Evolutionary conservation across 345 rosid species (phyloP), one percentile per base, ranked within the genome.

Genomic region (Orychophragmus violaceus): DNA sequence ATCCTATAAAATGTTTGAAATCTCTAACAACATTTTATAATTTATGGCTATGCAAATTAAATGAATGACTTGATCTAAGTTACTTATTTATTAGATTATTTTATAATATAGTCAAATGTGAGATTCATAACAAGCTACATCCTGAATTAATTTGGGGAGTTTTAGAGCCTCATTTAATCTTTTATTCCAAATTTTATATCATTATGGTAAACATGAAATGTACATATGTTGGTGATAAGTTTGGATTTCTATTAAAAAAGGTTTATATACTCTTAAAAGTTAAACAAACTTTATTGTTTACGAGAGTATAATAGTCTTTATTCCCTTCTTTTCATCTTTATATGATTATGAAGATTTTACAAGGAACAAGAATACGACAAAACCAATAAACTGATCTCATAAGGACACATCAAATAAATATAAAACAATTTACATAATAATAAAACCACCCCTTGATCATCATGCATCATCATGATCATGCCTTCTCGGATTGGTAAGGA

Each of bases 401-500:
- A 55, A 63, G 32, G 68, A 35, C 33, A 49, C 49, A 37, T 8
- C 33, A 41, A 39, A 66, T 11, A 22, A 19, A 33, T 32, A 29
- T 35, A 54, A 57, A 57, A 53, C 19, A 59, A 41, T 59, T 60
- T 73, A 66, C 77, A 59, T 17, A 27, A 27, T n/a, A 66, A 73
- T 42, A 41, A 33, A 66, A 66, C 30, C 56, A 58, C 3, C 35
- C 61, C 5, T 24, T 50, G 54, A 63, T 55, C 30, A 55, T 62
- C 62, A 62, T 51, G 6, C 69, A 50, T 30, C 56, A 28, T 39
- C 19, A 27, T 65, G 29, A 24, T 61, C 73, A 68, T 44, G 68
- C 71, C 64, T 58, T 71, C 11, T 71, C 45, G 8, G 71, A 74
- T 21, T 74, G 59, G n/a, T 60, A 74, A 21, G 68, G 78, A 41